phyloP scores from a whole-genome alignment of 2,329 filamentous ascomycete species.

The Microsporum ferrugineum region DNA sequence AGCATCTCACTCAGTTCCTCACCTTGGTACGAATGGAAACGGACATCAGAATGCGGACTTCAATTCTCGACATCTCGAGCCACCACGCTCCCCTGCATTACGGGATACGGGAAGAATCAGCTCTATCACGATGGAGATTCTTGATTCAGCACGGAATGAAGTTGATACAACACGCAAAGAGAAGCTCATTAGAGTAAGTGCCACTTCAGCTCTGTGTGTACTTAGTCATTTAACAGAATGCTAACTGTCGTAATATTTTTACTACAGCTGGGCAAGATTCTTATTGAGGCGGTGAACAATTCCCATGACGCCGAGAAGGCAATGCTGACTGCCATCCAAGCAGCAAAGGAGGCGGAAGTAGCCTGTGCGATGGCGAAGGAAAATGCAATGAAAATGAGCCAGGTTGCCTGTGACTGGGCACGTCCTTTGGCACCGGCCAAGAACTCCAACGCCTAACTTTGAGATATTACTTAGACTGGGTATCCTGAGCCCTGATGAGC shows the following conservation, averaged over 20 bases:
- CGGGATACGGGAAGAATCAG: constrained; percentile 12
- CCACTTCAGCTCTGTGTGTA: neutral
- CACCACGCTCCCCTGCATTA: constrained; percentile 9
- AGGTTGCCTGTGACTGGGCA: constrained; percentile 11
- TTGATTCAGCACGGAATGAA: constrained; percentile 14
- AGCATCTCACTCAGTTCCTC: neutral
- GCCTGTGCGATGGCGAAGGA: constrained; percentile 16
- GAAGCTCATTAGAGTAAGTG: constrained; percentile 14
- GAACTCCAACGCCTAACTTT: no score
- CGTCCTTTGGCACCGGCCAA: neutral
- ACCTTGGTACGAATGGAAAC: neutral
- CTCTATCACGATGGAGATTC: constrained; percentile 13
- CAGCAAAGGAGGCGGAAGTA: constrained; percentile 16
- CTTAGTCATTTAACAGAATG: neutral
- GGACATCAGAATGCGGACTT: neutral
- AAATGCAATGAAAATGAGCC: constrained; percentile 14
- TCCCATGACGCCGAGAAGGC: constrained; percentile 17
- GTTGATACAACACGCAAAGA: constrained; percentile 13
- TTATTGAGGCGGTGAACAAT: constrained; percentile 17
- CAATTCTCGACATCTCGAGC: neutral
- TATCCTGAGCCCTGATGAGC: neutral
- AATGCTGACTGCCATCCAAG: constrained; percentile 16
- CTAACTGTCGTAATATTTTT: neutral
- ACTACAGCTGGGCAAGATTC: constrained; percentile 13
- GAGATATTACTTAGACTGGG: neutral